These are phyloP conservation scores for Cytidiella melzeri DNA, from an alignment of 768 basidiomycete species.

Conservation along the genomic window DNA sequence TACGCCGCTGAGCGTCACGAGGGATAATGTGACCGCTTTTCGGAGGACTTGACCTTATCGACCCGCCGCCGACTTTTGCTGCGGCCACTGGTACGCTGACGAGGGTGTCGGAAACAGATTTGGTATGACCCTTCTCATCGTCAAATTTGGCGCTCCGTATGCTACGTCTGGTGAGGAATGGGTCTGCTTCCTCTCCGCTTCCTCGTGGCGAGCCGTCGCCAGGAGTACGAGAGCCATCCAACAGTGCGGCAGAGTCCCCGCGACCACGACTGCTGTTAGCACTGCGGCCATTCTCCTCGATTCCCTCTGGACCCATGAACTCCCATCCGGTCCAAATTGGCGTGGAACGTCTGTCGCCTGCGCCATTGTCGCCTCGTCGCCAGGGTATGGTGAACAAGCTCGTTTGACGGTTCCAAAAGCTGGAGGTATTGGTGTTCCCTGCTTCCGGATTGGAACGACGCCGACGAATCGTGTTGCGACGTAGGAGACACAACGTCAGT, in stretches of 20 bases:
- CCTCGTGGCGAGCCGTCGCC: slow-evolving; percentile 67
- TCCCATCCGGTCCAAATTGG: slow-evolving; percentile 30
- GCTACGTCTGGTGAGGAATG: slow-evolving; percentile 36
- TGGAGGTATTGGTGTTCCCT: slow-evolving; percentile 11
- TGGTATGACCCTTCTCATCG: slow-evolving; percentile 19
- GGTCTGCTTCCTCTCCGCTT: slow-evolving; percentile 65
- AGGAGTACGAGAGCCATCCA: slow-evolving; percentile 11
- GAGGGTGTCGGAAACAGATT: slow-evolving; percentile 22
- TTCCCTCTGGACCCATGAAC: slow-evolving; percentile 22
- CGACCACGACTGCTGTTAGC: slow-evolving; percentile 2
- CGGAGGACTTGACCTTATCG: slow-evolving; percentile 27
- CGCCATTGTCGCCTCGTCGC: slow-evolving; percentile 4
- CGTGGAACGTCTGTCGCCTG: slow-evolving; percentile 10
- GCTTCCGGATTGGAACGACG: slow-evolving; percentile 21
- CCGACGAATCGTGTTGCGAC: slow-evolving; percentile 20
- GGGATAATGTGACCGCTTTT: slow-evolving; percentile 30
- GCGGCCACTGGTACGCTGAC: slow-evolving; percentile 21
- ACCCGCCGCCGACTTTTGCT: slow-evolving; percentile 11
- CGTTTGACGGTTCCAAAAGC: slow-evolving; percentile 37
- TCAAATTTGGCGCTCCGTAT: slow-evolving; percentile 14
- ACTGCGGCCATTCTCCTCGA: slow-evolving; percentile 4
- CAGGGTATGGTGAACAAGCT: slow-evolving; percentile 11
- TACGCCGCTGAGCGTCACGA: slow-evolving; percentile 29
- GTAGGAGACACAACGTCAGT: slow-evolving; percentile 40
- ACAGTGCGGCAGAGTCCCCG: background rate